Conservation (phyloP, 805 yeast species). For the Sugiyamaella qingdaonensis region DNA sequence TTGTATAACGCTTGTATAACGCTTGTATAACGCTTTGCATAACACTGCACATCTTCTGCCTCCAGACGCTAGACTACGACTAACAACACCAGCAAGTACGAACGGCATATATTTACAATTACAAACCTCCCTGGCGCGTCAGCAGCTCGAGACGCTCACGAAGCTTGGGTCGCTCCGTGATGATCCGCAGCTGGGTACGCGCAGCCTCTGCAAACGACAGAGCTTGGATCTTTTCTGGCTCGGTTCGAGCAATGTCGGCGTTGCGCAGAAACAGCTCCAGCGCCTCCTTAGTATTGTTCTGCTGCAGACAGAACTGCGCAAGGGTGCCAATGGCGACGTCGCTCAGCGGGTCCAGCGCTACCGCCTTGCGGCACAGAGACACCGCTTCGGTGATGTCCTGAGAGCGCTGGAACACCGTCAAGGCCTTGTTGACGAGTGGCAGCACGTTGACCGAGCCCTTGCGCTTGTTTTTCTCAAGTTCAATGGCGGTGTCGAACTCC, state of each 20-base stretch:
- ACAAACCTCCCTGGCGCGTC: conserved; percentile 10
- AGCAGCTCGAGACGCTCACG: conserved; percentile 28
- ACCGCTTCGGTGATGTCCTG: conserved; percentile 56
- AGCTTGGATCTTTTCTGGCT: conserved; percentile 85
- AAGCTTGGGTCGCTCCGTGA: conserved; percentile 32
- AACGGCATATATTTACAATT: not conserved
- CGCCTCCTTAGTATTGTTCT: conserved; percentile 78
- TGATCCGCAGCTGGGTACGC: conserved; percentile 74
- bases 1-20: too few relatives aligned
- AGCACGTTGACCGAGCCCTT: conserved; percentile 78
- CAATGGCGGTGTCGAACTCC: conserved; percentile 82
- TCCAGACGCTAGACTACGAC: too few relatives aligned
- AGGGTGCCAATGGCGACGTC: conserved; percentile 87
- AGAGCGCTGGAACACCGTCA: conserved; percentile 39
- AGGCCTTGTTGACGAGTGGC: conserved; percentile 87
- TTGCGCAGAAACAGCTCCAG: conserved; percentile 76
- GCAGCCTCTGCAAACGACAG: conserved; percentile 90
- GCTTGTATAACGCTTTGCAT: too few relatives aligned
- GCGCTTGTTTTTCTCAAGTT: conserved; percentile 57
- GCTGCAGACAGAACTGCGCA: conserved; percentile 86
- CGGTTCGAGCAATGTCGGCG: conserved; percentile 74
- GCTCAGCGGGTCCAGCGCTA: conserved; percentile 77
- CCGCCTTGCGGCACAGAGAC: conserved; percentile 65
- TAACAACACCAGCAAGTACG: too few relatives aligned
- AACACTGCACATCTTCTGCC: too few relatives aligned